Evolutionary conservation across 805 yeast genomes (phyloP).

Genomic region (Henningerozyma blattae): DNA sequence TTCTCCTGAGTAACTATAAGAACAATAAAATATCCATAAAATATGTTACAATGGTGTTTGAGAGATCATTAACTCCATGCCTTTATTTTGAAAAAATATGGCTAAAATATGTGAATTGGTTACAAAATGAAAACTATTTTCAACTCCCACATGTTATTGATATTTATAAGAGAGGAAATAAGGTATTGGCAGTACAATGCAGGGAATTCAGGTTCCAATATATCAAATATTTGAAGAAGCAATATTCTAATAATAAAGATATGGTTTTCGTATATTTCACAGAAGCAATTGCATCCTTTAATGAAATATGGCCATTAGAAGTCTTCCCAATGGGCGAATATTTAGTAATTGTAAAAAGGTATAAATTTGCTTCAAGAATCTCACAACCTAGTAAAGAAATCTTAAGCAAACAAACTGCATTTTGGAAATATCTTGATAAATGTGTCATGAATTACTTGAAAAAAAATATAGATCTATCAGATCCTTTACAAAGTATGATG

Average conservation of each 20-base stretch:
- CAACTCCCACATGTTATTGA: slow-evolving; percentile 25
- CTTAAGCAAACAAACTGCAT: slow-evolving; percentile 13
- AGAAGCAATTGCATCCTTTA: slow-evolving; percentile 5
- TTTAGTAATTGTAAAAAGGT: slow-evolving; percentile 12
- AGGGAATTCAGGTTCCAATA: slow-evolving; percentile 10
- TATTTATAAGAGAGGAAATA: slow-evolving; percentile 41
- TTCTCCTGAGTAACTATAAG: slow-evolving; percentile 30
- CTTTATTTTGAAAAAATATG: slow-evolving; percentile 52
- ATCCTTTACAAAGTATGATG: slow-evolving; percentile 23
- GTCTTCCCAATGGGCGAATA: slow-evolving; percentile 10
- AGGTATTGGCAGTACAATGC: slow-evolving; percentile 25
- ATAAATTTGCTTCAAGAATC: slow-evolving; percentile 11
- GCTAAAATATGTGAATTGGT: slow-evolving; percentile 53
- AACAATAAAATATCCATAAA: slow-evolving; percentile 16
- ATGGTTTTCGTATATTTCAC: slow-evolving; percentile 6
- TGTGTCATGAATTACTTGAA: slow-evolving; percentile 13
- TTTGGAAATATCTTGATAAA: slow-evolving; percentile 14
- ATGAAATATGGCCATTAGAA: slow-evolving; percentile 12
- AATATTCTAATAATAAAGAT: slow-evolving; percentile 4
- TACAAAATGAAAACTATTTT: slow-evolving; percentile 7
- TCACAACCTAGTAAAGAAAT: slow-evolving; percentile 12
- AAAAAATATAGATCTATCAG: slow-evolving; percentile 9
- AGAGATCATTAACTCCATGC: slow-evolving; percentile 61
- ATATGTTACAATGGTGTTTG: slow-evolving; percentile 42
- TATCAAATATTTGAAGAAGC: slow-evolving; percentile 11